These are phyloP conservation scores for Starmera dryadoides DNA, from an alignment of 805 yeast genomes.

Conservation along the genomic window DNA sequence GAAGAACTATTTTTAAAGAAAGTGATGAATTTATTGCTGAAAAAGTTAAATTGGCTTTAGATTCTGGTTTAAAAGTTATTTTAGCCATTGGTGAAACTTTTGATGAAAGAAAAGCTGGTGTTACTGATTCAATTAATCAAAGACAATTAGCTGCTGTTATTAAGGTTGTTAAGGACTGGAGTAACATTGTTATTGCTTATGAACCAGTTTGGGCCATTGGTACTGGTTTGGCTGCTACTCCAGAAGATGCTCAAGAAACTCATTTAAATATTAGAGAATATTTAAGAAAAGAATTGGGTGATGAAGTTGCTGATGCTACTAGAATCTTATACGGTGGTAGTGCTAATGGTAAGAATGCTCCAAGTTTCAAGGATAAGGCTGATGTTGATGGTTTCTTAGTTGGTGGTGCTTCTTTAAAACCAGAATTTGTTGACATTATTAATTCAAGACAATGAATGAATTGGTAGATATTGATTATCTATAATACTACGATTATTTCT, in stretches of 20 bases:
- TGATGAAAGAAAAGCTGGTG: constrained; percentile 87
- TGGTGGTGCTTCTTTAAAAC: constrained; percentile 98
- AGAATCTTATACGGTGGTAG: constrained; percentile 99
- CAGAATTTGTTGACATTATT: constrained; percentile 94
- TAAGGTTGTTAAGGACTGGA: constrained; percentile 80
- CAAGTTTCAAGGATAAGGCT: constrained; percentile 80
- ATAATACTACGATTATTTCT: background rate
- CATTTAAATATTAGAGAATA: constrained; percentile 84
- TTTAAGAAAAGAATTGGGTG: constrained; percentile 72
- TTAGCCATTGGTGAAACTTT: constrained; percentile 96
- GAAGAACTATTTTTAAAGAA: constrained; percentile 91
- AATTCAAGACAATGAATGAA: constrained; percentile 56
- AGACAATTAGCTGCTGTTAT: constrained; percentile 88
- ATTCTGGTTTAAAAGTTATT: constrained; percentile 82
- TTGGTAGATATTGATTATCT: too few species aligned
- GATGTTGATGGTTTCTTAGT: constrained; percentile 99
- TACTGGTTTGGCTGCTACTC: constrained; percentile 98
- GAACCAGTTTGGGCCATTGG: constrained; percentile 99
- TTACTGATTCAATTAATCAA: constrained; percentile 79
- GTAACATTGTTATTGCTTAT: constrained; percentile 89
- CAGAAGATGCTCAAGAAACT: constrained; percentile 95
- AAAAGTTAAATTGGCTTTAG: constrained; percentile 91
- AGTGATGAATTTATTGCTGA: constrained; percentile 85
- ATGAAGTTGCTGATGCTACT: constrained; percentile 62
- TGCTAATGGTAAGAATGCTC: constrained; percentile 91